These are phyloP conservation scores for Magnolia sinica DNA, from an alignment of 164 flowering plant species.

Conservation along the genomic window DNA sequence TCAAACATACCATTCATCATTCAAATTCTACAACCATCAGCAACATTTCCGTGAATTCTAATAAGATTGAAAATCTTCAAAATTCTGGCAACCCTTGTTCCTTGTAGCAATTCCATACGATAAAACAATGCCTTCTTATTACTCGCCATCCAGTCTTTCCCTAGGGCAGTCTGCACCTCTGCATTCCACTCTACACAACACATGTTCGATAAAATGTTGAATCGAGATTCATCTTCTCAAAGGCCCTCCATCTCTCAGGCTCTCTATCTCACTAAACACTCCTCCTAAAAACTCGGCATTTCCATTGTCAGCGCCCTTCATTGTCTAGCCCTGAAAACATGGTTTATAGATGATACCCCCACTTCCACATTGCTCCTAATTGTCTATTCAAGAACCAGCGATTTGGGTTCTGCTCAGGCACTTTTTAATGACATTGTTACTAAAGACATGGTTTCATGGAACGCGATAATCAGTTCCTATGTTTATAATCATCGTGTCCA, in stretches of 20 bases:
- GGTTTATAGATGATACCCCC: background rate
- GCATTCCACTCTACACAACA: background rate
- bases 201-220: constrained; percentile 1
- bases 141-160: too few relatives aligned
- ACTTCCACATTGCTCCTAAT: constrained; percentile 14
- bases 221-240: background rate
- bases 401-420: constrained; percentile 25
- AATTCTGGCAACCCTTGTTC: too few relatives aligned
- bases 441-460: constrained; percentile 38
- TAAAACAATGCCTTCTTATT: too few relatives aligned
- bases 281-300: constrained; percentile 2
- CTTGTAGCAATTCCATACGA: too few relatives aligned
- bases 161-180: too few relatives aligned
- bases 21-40: too few relatives aligned
- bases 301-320: constrained; percentile 13
- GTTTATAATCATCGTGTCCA: constrained; percentile 19
- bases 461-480: constrained; percentile 39
- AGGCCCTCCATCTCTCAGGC: background rate
- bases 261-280: constrained; percentile 16
- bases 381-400: constrained; percentile 28
- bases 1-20: too few relatives aligned
- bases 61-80: too few relatives aligned
- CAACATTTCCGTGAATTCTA: too few relatives aligned
- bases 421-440: constrained; percentile 27
- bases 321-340: constrained; percentile 32